Evolutionary conservation across 78 protist genomes (phyloP).

Genomic region (Cyanophora paradoxa): DNA sequence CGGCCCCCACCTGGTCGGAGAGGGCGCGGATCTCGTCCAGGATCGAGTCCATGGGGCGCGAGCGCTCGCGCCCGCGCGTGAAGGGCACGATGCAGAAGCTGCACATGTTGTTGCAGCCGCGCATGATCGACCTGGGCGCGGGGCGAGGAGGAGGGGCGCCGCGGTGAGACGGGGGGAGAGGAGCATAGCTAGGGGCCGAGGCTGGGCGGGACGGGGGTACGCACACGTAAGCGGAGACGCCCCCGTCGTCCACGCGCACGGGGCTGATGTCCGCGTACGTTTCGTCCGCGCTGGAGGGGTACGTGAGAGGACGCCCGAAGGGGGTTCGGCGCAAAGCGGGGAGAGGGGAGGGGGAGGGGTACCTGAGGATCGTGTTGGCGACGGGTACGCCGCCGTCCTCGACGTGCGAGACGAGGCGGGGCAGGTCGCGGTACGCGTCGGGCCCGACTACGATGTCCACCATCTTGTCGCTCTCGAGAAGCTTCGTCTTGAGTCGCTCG

Average conservation of each 20-base stretch:
- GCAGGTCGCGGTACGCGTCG: conserved; percentile 78
- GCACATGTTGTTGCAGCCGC: conserved; percentile 93
- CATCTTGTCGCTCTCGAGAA: conserved; percentile 1
- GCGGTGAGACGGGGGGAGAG: not conserved
- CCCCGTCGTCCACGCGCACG: conserved; percentile 42
- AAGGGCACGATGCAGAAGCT: conserved; percentile 89
- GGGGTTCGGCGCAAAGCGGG: no score
- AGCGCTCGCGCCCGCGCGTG: conserved; percentile 71
- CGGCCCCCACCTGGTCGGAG: no score
- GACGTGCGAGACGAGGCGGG: conserved; percentile 51
- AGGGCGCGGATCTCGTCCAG: conserved; percentile 59
- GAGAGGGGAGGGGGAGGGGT: no score
- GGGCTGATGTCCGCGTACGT: conserved; percentile 89
- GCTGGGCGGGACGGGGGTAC: no score
- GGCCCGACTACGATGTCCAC: conserved; percentile 34
- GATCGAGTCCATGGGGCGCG: conserved; percentile 55
- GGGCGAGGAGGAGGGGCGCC: conserved; percentile 14
- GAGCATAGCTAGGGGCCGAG: not conserved
- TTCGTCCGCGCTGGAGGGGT: no score
- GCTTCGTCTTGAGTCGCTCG: conserved; percentile 8
- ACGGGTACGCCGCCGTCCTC: not conserved
- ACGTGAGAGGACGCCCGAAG: no score
- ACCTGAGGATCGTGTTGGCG: no score
- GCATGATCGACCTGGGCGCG: conserved; percentile 69
- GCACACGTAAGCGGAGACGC: not conserved